A percentile compares a stretch with the other conserved stretches of the same genome.
phyloP scores from a whole-genome alignment of 2,329 filamentous ascomycete species.

The Ustulina deusta region DNA sequence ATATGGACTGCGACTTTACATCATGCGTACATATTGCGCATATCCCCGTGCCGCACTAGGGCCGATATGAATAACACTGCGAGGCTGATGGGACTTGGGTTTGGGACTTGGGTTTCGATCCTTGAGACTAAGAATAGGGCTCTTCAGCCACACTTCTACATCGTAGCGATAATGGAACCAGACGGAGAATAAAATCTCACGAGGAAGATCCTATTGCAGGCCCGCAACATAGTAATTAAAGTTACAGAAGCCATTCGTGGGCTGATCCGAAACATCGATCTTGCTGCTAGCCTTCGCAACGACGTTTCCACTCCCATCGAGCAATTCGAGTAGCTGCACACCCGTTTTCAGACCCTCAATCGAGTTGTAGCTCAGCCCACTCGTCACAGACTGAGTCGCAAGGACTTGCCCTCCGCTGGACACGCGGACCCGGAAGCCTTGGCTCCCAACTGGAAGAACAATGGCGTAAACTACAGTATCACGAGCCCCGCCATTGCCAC shows the following conservation, averaged over 20 bases:
- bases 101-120: neutral
- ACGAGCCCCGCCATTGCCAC: slow-evolving; percentile 43
- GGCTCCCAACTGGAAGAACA: slow-evolving; percentile 38
- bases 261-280: slow-evolving; percentile 44
- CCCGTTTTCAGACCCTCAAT: slow-evolving; percentile 44
- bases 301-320: slow-evolving; percentile 42
- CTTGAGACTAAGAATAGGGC: neutral
- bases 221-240: slow-evolving; percentile 51
- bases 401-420: slow-evolving; percentile 46
- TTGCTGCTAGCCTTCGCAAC: slow-evolving; percentile 41
- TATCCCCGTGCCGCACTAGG: too few relatives aligned
- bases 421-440: slow-evolving; percentile 41
- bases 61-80: too few relatives aligned
- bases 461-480: slow-evolving; percentile 51
- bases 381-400: slow-evolving; percentile 35
- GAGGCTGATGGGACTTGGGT: too few relatives aligned
- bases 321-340: slow-evolving; percentile 48
- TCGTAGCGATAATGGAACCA: neutral
- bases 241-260: slow-evolving; percentile 47
- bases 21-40: too few relatives aligned
- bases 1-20: too few relatives aligned
- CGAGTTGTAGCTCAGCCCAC: slow-evolving; percentile 47
- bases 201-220: slow-evolving; percentile 34
- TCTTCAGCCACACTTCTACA: neutral
- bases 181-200: neutral